Conservation (phyloP, 768 basidiomycete genomes). For the Ramaria rubella region DNA sequence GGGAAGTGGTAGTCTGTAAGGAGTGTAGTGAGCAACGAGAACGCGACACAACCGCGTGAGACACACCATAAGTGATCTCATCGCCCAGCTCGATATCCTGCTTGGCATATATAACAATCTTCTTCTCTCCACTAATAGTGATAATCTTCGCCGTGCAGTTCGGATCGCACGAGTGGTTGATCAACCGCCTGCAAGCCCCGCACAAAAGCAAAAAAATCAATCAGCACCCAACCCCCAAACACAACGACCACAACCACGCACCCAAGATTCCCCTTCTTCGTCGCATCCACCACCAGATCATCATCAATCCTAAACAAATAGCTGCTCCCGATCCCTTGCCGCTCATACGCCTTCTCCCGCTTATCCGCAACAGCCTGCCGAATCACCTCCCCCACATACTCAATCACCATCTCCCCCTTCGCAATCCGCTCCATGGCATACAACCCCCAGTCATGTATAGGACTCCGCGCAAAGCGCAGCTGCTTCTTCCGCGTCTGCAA, state of each 20-base stretch:
- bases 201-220: constrained; percentile 1
- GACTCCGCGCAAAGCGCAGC: constrained; percentile 86
- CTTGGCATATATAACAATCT: constrained; percentile 99
- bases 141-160: constrained; percentile 89
- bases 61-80: constrained; percentile 92
- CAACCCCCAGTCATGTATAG: constrained; percentile 97
- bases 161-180: constrained; percentile 98
- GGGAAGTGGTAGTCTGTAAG: constrained; percentile 94
- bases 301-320: constrained; percentile 98
- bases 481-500: constrained; percentile 97
- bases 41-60: background rate
- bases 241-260: constrained; percentile 36
- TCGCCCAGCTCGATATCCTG: constrained; percentile 93
- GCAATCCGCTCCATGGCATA: constrained; percentile 97
- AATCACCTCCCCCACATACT: constrained; percentile 97
- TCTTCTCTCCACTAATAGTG: constrained; percentile 87
- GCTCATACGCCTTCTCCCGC: constrained; percentile 93
- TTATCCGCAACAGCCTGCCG: constrained; percentile 94
- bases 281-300: constrained; percentile 96
- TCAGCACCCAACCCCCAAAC: constrained; percentile 35
- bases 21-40: constrained; percentile 1
- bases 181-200: constrained; percentile 62
- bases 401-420: constrained; percentile 96
- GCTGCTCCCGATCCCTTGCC: constrained; percentile 95
- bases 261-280: constrained; percentile 99